A percentile compares a stretch with the other conserved stretches of the same genome.
Evolutionary conservation across 805 yeast genomes (phyloP).

Genomic region (Wickerhamiella cacticola): DNA sequence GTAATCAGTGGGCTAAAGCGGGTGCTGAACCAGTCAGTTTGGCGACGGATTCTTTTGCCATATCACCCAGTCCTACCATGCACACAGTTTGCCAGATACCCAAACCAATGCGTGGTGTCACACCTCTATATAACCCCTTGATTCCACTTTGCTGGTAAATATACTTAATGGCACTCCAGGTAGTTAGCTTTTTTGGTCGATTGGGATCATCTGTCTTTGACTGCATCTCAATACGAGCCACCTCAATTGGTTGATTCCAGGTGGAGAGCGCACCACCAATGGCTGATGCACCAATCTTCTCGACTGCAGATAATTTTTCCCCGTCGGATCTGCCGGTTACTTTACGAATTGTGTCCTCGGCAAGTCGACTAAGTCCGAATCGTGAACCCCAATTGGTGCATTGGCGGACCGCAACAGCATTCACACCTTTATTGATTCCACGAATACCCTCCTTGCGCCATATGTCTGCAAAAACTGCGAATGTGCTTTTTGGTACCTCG

Average conservation of each 20-base stretch:
- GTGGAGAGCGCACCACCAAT: conserved; percentile 96
- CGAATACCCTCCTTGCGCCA: conserved; percentile 76
- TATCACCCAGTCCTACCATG: conserved; percentile 97
- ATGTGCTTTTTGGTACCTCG: conserved; percentile 57
- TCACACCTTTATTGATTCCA: conserved; percentile 95
- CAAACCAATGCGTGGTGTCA: conserved; percentile 89
- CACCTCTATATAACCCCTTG: conserved; percentile 89
- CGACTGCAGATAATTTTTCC: conserved; percentile 55
- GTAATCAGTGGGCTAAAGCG: conserved; percentile 24
- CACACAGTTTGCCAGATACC: conserved; percentile 98
- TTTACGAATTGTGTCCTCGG: conserved; percentile 70
- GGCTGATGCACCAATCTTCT: conserved; percentile 73
- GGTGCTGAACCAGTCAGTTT: conserved; percentile 50
- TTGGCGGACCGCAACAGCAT: conserved; percentile 97
- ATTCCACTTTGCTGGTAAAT: conserved; percentile 74
- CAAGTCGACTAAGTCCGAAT: conserved; percentile 82
- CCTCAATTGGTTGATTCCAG: conserved; percentile 99
- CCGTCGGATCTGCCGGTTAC: conserved; percentile 46
- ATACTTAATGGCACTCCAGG: conserved; percentile 63
- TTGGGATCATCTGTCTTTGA: conserved; percentile 87
- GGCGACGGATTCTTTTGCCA: conserved; percentile 62
- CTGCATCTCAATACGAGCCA: conserved; percentile 96
- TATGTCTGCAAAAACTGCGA: conserved; percentile 77
- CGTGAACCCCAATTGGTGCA: conserved; percentile 99
- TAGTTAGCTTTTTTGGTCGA: conserved; percentile 84